Base-by-base conservation (phyloP, 768 basidiomycete species). In the Phaffia australis region DNA sequence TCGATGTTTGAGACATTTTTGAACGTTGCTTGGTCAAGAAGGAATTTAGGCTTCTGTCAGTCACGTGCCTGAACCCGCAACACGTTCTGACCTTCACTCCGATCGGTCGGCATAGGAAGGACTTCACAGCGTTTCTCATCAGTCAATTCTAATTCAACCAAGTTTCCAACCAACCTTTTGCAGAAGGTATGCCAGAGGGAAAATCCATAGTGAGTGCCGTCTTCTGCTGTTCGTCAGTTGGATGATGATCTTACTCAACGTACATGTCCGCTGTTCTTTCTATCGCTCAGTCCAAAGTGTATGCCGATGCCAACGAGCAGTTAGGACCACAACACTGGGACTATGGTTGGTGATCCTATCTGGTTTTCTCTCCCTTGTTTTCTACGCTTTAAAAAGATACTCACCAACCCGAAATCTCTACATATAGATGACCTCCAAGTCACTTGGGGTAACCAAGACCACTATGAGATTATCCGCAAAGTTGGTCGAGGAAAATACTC, bases 301-400 rank as follows among this genome's bases (percentile, higher is more conserved):
- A 73, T 61, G 57, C 72, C 25, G 66, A 68, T 51, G 72, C 70
- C 48, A 73, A 73, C 66, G 72, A 72, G 49, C 68, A 67, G 55
- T 64, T 66, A 19, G 72, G 72, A 8, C 25, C 69, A n/a, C 32
- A 57, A 21, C 71, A 70, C 69, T 72, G 71, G 71, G 71, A 73
- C 46, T 73, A 73, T 55, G 72, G 63, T 58, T 11, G 9, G 64
- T 27, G 42, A 30, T 50, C 14, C 54, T 16, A 48, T 27, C 1
- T 67, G 6, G 52, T 32, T 15, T 19, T 8, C 56, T 14, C 25
- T 14, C 1, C 25, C 3, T 1, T 16, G 29, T 60, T 21, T 42
- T 15, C 32, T 27, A 55, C 1, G 11, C 15, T 14, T 6, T 1
- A 29, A 29, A 8, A 1, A 32, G 50, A 62, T 35, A 51, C 49